Percentiles rank a stretch among this genome's conserved stretches.
Conservation (phyloP, 805 yeast genomes). For the Pichia pseudocactophila region DNA sequence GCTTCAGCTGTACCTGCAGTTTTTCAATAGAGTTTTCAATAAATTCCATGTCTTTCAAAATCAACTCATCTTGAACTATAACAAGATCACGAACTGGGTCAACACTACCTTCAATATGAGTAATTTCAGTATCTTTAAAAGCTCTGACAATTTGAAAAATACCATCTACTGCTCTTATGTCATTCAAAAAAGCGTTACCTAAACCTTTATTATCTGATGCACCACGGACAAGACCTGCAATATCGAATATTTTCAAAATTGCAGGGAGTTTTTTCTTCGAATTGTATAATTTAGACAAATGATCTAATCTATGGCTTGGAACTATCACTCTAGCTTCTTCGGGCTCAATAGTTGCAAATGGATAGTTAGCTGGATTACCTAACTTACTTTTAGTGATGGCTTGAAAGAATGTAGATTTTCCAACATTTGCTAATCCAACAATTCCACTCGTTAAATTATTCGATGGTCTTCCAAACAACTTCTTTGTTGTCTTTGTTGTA, state of each 20-base stretch:
- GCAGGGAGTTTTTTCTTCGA: conserved; percentile 48
- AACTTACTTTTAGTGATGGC: conserved; percentile 52
- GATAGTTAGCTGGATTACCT: conserved; percentile 64
- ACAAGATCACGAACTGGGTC: conserved; percentile 57
- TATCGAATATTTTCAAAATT: conserved; percentile 50
- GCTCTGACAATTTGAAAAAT: conserved; percentile 61
- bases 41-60: conserved; percentile 59
- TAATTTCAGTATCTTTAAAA: conserved; percentile 54
- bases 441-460: conserved; percentile 36
- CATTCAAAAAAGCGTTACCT: conserved; percentile 64
- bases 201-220: conserved; percentile 59
- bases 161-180: conserved; percentile 65
- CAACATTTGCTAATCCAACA: conserved; percentile 59
- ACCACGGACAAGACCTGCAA: conserved; percentile 62
- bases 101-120: conserved; percentile 56
- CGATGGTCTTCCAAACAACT: conserved; percentile 28
- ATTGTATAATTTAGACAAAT: conserved; percentile 37
- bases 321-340: conserved; percentile 53
- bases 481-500: conserved; percentile 1
- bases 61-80: conserved; percentile 56
- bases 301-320: conserved; percentile 42
- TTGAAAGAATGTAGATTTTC: conserved; percentile 51
- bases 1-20: conserved; percentile 68
- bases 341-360: conserved; percentile 71
- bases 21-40: conserved; percentile 53